Evolutionary conservation across 768 basidiomycete species (phyloP), one percentile per base, ranked within the genome.

Genomic region (Pisolithus albus): DNA sequence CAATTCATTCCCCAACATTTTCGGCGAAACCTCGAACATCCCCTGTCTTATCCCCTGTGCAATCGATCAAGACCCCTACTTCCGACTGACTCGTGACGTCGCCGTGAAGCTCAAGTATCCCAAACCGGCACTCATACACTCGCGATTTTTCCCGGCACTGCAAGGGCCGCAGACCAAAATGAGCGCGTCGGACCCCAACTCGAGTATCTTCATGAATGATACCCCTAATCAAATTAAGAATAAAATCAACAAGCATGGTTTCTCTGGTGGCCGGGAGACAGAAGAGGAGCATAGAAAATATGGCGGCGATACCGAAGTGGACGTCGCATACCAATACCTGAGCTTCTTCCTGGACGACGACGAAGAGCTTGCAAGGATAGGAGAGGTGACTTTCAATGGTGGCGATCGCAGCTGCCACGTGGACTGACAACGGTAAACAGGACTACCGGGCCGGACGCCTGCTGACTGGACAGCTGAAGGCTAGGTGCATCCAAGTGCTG

Each of bases 151-250:
- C 74, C 96, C 96, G 10, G 94, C 96, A 5, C 78, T 99, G 9
- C 95, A 97, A 70, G 96, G 96, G 40, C 89, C 96, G 2, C 92
- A 96, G 69, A 95, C 92, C 34, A 99, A 99, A 74, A 99, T 99
- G 96, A 96, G 93, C 67, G 96, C 96, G 5, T 93, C 90, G 46
- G 87, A 95, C 68, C 75, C 82, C 19, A 95, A 93, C 70, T 89
- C 86, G 57, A 89, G 89, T 57, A 94, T 99, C 59, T 98, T 80
- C 75, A 97, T 99, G 95, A 91, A 78, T 30, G 96, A 99, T 66
- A 90, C 88, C 53, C 75, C 83, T 4, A 82, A 82, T 51, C 90
- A 94, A 70, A 97, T 99, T 72, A 95, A 96, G 74, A 96, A 92
- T 66, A 99, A 99, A 75, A 82, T 99, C 62, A 96, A 92, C 65